phyloP scores from a whole-genome alignment of 768 basidiomycete species.

The Leccinum aurantiacum region DNA sequence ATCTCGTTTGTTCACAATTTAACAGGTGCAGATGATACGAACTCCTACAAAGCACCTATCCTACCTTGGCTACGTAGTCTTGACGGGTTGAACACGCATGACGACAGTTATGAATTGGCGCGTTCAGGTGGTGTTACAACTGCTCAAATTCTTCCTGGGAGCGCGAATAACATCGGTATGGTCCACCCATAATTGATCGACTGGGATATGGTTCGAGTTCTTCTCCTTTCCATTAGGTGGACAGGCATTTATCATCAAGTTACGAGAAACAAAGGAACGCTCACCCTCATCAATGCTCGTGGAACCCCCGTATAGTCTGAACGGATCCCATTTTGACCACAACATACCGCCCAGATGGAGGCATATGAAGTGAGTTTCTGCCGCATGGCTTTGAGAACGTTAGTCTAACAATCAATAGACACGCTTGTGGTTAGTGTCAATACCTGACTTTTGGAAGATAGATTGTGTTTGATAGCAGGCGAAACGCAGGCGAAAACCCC shows the following conservation, averaged over 20 bases:
- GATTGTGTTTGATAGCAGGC: background rate
- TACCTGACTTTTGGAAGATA: background rate
- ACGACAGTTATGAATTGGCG: conserved; percentile 39
- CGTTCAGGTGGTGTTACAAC: conserved; percentile 50
- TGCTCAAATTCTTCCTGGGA: conserved; percentile 51
- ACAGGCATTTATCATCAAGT: conserved; percentile 52
- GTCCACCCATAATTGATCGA: background rate
- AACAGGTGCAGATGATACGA: conserved; percentile 51
- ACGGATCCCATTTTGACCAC: conserved; percentile 19
- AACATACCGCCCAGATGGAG: conserved; percentile 26
- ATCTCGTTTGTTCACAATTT: conserved; percentile 1
- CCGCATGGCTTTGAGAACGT: background rate
- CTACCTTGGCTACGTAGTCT: conserved; percentile 59
- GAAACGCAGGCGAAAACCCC: conserved; percentile 33
- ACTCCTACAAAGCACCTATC: conserved; percentile 57
- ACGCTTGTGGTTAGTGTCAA: conserved; percentile 41
- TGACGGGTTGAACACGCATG: conserved; percentile 48
- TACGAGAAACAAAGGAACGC: conserved; percentile 47
- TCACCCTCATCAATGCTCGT: conserved; percentile 47
- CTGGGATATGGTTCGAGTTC: background rate
- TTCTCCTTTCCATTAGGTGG: conserved; percentile 34
- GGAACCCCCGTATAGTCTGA: conserved; percentile 49
- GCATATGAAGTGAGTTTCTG: conserved; percentile 27
- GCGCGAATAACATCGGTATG: conserved; percentile 26
- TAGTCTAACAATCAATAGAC: conserved; percentile 22